phyloP scores from a whole-genome alignment of 805 yeast genomes.

The Suhomyces prunicola region DNA sequence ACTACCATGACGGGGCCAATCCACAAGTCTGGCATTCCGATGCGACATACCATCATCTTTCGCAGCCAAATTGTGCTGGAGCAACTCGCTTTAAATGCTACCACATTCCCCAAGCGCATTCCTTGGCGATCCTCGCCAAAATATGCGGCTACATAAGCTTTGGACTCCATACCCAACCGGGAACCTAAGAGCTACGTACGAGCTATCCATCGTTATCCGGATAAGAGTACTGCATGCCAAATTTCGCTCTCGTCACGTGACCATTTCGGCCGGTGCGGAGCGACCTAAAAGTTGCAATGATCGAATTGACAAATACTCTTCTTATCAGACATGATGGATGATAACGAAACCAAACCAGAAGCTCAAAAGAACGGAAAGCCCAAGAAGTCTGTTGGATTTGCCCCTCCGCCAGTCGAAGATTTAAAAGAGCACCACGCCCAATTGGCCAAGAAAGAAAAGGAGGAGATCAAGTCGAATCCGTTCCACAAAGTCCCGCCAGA shows the following conservation, averaged over 20 bases:
- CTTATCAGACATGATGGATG: background rate
- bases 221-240: background rate
- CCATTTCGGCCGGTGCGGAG: background rate
- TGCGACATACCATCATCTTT: background rate
- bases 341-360: background rate
- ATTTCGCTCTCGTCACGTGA: background rate
- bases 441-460: slow-evolving; percentile 25
- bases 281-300: background rate
- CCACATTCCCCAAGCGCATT: too few relatives aligned
- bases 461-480: slow-evolving; percentile 25
- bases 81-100: too few relatives aligned
- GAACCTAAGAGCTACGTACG: too few relatives aligned
- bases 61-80: background rate
- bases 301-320: background rate
- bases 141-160: too few relatives aligned
- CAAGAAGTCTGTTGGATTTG: slow-evolving; percentile 38
- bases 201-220: background rate
- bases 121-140: too few relatives aligned
- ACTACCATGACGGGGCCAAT: background rate
- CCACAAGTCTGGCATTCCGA: background rate
- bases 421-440: slow-evolving; percentile 32
- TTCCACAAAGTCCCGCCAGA: slow-evolving; percentile 43
- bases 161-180: too few relatives aligned
- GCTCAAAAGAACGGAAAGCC: slow-evolving; percentile 3
- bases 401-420: slow-evolving; percentile 35